Base-by-base conservation (phyloP, 1,139 yeast genomes). In the Starmera stellimalicola region DNA sequence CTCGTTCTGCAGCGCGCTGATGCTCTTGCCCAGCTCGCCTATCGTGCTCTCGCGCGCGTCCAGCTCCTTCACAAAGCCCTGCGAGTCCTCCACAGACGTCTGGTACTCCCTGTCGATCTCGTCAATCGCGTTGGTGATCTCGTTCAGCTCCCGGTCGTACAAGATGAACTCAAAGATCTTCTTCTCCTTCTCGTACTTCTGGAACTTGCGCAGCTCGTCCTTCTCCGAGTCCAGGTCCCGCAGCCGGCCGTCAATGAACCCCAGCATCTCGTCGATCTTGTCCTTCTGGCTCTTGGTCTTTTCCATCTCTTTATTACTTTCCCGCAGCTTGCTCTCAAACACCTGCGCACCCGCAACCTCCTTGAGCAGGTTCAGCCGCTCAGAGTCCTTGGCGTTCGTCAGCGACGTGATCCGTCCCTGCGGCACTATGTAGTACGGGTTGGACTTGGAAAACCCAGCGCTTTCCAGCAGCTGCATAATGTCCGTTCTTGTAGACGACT, bases 301-400 rank as follows among this genome's bases (percentile, higher is more conserved):
- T 10, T 63, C 64, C 87, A 91, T 83, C 46, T 85, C 91, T 48
- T 78, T 80, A 44, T 70, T 61, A 1, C 95, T 83, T 38, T 87
- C 95, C 38, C 72, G 71, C 37, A 88, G 63, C 50, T 85, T 83
- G 32, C 70, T 64, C 52, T 91, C 98, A 57, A 91, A 91, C 2
- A 88, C 83, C 38, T 78, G 80, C 1, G 97, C 95, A 12, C 99
- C 99, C 33, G 96, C 93, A 22, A 88, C 95, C 51, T 87, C 95
- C 47, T 91, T 87, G 43, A 91, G 63, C 28, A 88, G 62, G 22
- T 74, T 68, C 37, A 91, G 63, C 39, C 97, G 68, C 51, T 88
- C 96, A 3, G 71, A 54, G 53, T 87, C 95, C 46, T 82, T 81
- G 1, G 96, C 91, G 52, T 87, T 87, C 1, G 98, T 91, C 39